Evolutionary conservation across 2,329 filamentous ascomycete genomes (phyloP), one percentile per base, ranked within the genome.

Genomic region (Dactylellina sp.): DNA sequence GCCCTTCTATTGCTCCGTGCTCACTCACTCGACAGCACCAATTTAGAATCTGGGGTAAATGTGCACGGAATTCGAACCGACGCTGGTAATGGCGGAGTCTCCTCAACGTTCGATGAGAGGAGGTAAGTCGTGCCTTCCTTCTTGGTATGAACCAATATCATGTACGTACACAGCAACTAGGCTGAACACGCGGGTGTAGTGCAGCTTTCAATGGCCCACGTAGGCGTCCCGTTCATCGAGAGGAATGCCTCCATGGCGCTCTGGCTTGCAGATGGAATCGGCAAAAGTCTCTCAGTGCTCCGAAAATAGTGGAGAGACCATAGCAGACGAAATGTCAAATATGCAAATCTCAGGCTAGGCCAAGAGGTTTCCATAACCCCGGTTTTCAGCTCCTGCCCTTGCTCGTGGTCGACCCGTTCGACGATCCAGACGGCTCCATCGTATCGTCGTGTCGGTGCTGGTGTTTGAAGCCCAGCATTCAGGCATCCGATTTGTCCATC

Each of bases 21-120:
- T 60, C 53, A 62, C 40, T 74, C 61, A 66, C 47, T 66, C 53
- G 68, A 65, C 42, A 37, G 39, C 40, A 49, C 61, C 40, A 40
- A 49, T 49, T 42, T 44, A 49, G 61, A 74, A 74, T 74, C 70
- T 32, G 70, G 70, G 70, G 70, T 74, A 74, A 61, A 57, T 46
- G 47, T 22, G 35, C 46, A 44, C 18, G 39, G 42, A 42, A n/a
- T n/a, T n/a, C n/a, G n/a, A n/a, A 60, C n/a, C 28, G 25, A 44
- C 16, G 37, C 47, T 42, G 44, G 28, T 32, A 9, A 40, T 35
- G 44, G 52, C 42, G 39, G 39, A 40, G 57, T 24, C 18, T 24
- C 50, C 42, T 64, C 2, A 42, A 39, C 3, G 18, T 16, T 35
- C 2, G 6, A 32, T 18, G 18, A n/a, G 18, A 42, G 20, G 47